These are phyloP conservation scores for Acrocalymma vagum DNA, from an alignment of 2,329 filamentous ascomycete species.

Conservation along the genomic window DNA sequence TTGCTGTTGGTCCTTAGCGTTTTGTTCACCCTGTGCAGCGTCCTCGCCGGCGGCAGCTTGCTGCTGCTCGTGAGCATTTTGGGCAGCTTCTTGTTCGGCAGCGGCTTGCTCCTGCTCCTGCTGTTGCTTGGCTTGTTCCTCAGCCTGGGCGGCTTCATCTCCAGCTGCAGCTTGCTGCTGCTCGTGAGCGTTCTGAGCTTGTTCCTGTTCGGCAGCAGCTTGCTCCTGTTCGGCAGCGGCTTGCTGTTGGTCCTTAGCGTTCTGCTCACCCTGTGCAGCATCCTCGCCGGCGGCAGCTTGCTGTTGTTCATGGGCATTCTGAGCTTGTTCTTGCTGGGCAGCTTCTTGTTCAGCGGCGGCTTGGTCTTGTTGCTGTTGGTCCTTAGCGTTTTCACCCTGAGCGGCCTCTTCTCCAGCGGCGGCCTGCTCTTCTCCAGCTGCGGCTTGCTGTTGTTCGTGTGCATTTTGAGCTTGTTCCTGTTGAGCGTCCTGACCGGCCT, in stretches of 20 bases:
- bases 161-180: slow-evolving; percentile 6
- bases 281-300: slow-evolving; percentile 6
- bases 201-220: slow-evolving; percentile 4
- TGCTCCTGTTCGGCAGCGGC: slow-evolving; percentile 9
- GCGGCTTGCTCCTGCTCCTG: slow-evolving; percentile 6
- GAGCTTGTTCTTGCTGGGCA: slow-evolving; percentile 2
- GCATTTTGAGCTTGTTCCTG: no score
- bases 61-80: slow-evolving; percentile 5
- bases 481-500: slow-evolving; percentile 3
- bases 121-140: slow-evolving; percentile 5
- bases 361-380: slow-evolving; percentile 1
- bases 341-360: slow-evolving; percentile 6
- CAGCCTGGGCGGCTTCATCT: slow-evolving; percentile 2
- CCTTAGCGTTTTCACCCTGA: slow-evolving; percentile 1
- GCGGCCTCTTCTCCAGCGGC: slow-evolving; percentile 1
- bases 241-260: slow-evolving; percentile 4
- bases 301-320: slow-evolving; percentile 3
- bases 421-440: neutral
- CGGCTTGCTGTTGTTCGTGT: slow-evolving; percentile 1
- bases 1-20: slow-evolving; percentile 1
- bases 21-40: slow-evolving; percentile 1
- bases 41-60: slow-evolving; percentile 3
- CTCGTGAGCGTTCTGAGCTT: slow-evolving; percentile 4
- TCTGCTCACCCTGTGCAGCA: slow-evolving; percentile 3
- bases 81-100: no score